These are phyloP conservation scores for Tephrocybe sp. DNA, from an alignment of 768 basidiomycete species.

Conservation along the genomic window DNA sequence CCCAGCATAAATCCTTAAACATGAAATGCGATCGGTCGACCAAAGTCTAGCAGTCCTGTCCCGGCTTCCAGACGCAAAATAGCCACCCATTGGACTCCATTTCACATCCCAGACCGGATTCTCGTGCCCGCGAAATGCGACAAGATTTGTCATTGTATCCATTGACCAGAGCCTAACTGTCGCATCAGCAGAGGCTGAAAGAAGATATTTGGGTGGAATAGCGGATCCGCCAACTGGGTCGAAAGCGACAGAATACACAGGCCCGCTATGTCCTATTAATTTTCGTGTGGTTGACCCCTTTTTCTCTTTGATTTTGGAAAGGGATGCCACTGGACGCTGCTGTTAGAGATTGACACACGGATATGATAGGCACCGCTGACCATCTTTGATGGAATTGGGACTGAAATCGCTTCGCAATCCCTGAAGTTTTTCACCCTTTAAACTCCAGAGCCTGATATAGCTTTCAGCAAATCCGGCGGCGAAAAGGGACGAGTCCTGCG, in stretches of 20 bases:
- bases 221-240: constrained; percentile 90
- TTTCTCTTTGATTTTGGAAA: constrained; percentile 72
- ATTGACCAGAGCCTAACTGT: constrained; percentile 93
- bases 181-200: constrained; percentile 91
- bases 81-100: constrained; percentile 98
- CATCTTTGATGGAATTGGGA: constrained; percentile 59
- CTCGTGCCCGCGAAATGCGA: constrained; percentile 92
- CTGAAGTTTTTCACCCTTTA: constrained; percentile 87
- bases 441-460: constrained; percentile 90
- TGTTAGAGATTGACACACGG: background rate
- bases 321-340: constrained; percentile 45
- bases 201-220: constrained; percentile 77
- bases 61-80: constrained; percentile 94
- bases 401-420: constrained; percentile 78
- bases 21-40: constrained; percentile 88
- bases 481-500: constrained; percentile 86
- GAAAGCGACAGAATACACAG: constrained; percentile 92
- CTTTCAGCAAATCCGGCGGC: constrained; percentile 96
- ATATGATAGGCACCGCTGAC: constrained; percentile 39
- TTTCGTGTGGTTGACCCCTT: constrained; percentile 87
- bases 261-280: constrained; percentile 94
- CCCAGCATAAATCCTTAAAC: constrained; percentile 90
- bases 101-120: constrained; percentile 99
- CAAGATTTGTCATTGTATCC: constrained; percentile 91
- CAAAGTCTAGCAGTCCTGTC: constrained; percentile 94